Percentiles rank a stretch among this genome's conserved stretches.
Evolutionary conservation across 352 stramenopile species (phyloP).

Genomic region (Blastocystis sp.): DNA sequence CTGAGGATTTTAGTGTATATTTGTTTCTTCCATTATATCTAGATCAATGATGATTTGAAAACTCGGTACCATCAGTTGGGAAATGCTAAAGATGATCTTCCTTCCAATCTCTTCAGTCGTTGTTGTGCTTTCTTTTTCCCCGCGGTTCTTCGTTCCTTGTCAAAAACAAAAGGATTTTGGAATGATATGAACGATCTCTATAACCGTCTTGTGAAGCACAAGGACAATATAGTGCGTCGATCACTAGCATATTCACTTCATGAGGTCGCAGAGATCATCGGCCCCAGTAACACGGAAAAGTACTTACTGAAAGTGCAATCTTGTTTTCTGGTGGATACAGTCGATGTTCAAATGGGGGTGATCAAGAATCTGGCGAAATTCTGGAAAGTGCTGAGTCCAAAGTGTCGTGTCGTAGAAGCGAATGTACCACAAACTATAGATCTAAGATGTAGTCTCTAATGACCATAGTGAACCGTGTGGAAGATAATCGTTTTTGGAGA

Average conservation of each 20-base stretch:
- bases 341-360: slow-evolving; percentile 18
- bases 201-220: background rate
- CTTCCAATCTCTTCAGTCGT: slow-evolving; percentile 43
- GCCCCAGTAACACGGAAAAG: background rate
- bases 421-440: background rate
- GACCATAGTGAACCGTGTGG: background rate
- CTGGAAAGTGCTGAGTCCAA: background rate
- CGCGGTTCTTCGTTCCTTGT: slow-evolving; percentile 14
- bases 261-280: slow-evolving; percentile 36
- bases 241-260: slow-evolving; percentile 31
- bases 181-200: slow-evolving; percentile 52
- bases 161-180: background rate
- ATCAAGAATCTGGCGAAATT: slow-evolving; percentile 34
- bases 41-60: slow-evolving; percentile 54
- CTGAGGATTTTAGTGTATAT: slow-evolving; percentile 8
- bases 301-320: slow-evolving; percentile 17
- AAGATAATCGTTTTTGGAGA: background rate
- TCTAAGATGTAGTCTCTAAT: background rate
- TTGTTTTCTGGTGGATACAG: slow-evolving; percentile 5
- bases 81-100: slow-evolving; percentile 50
- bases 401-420: background rate
- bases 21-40: background rate
- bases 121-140: slow-evolving; percentile 59
- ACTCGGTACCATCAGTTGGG: slow-evolving; percentile 38
- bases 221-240: slow-evolving; percentile 24